Base-by-base conservation (phyloP, 2,329 filamentous ascomycete genomes). In the Pestalotiopsis sp. region DNA sequence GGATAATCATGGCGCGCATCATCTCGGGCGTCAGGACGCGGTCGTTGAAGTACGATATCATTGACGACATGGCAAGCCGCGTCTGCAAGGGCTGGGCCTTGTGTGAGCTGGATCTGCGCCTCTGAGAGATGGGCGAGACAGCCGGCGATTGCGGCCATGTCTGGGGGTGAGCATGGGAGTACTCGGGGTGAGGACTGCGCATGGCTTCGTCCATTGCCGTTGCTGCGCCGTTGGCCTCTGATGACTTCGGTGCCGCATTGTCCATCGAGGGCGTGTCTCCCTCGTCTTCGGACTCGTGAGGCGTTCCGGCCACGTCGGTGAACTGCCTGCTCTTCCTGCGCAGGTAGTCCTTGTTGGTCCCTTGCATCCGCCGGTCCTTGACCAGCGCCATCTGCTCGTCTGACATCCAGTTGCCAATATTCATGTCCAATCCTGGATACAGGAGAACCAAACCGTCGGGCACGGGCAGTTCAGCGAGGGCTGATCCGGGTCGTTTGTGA, bases 1-100 rank as follows among this genome's bases (percentile, higher is more conserved):
- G 85, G 71, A 99, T 97, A 71, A 99, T 97, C 94, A 99, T 98
- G 70, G 94, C 94, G 39, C 96, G 92, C 92, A 98, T 98, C 94
- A 98, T 97, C 79, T 99, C 96, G 0, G 96, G 95, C 0, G 94
- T 95, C 14, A 99, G 85, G 35, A 99, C 92, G 35, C 96, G 91
- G 78, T 99, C 96, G 78, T 97, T 96, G 79, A 98, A 97, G 80
- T 98, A 98, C 0, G 95, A 98, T 44, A 99, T 97, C 89, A 97
- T 97, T n/a, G 91, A 95, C 0, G 94, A 94, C 77, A 95, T 97
- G 17, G 95, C 94, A 10, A 99, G 87, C n/a, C 94, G 89, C 1
- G 96, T 98, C 72, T 88, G 90, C 69, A 97, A 81, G 1, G 87
- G 86, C 68, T 86, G 81, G 0, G 86, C 80, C 60, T 85, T 87